These are phyloP conservation scores for Hymenoscyphus infarciens DNA, from an alignment of 2,329 filamentous ascomycete genomes.

Conservation along the genomic window DNA sequence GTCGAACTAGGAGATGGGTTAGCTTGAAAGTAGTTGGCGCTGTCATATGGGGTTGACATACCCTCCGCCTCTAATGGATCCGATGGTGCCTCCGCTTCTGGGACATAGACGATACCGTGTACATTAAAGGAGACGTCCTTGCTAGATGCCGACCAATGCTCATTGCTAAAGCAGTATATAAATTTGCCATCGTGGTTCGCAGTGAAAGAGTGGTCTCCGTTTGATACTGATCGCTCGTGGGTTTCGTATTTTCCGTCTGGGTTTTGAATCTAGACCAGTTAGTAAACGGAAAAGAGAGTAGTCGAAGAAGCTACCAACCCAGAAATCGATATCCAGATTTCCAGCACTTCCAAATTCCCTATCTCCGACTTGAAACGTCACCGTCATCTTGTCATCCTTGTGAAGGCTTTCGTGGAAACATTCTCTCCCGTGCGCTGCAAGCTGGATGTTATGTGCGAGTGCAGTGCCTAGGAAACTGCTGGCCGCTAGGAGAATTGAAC, in stretches of 20 bases:
- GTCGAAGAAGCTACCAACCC: slow-evolving; percentile 61
- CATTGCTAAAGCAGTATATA: slow-evolving; percentile 98
- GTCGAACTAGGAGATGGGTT: slow-evolving; percentile 58
- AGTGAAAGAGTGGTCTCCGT: slow-evolving; percentile 89
- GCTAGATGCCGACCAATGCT: slow-evolving; percentile 91
- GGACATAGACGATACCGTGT: slow-evolving; percentile 96
- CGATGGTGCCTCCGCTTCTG: slow-evolving; percentile 75
- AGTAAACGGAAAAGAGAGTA: slow-evolving; percentile 15
- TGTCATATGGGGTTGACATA: slow-evolving; percentile 39
- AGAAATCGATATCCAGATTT: slow-evolving; percentile 96
- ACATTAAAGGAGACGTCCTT: slow-evolving; percentile 99
- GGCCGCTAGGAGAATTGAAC: slow-evolving; percentile 30
- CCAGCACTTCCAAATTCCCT: slow-evolving; percentile 91
- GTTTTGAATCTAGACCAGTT: slow-evolving; percentile 63
- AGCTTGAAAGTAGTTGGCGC: not conserved
- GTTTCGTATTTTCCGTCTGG: slow-evolving; percentile 72
- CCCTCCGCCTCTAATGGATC: slow-evolving; percentile 91
- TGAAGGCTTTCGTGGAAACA: slow-evolving; percentile 96
- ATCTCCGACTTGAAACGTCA: slow-evolving; percentile 97
- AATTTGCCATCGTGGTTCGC: slow-evolving; percentile 84
- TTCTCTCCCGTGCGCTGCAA: slow-evolving; percentile 88
- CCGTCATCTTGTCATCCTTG: slow-evolving; percentile 95
- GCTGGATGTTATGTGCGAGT: slow-evolving; percentile 89
- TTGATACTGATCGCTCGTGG: slow-evolving; percentile 76
- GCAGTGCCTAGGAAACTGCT: slow-evolving; percentile 48